phyloP scores from a whole-genome alignment of 176 grass and related monocot genomes.

The Avena insularis region DNA sequence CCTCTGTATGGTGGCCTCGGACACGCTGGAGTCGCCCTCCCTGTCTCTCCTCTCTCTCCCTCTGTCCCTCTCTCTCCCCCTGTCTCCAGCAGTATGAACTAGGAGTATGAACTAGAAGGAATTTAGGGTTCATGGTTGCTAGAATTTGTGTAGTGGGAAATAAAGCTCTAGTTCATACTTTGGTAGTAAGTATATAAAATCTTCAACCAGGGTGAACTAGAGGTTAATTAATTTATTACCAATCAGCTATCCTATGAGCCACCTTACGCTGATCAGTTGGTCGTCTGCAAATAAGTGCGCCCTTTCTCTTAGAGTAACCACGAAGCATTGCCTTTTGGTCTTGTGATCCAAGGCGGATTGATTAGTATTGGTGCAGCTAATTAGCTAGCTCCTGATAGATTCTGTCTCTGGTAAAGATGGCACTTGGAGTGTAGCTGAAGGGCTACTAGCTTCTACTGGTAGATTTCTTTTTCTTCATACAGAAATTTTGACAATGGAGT shows the following conservation, averaged over 20 bases:
- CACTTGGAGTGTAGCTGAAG: slow-evolving; percentile 36
- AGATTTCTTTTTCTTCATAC: background rate
- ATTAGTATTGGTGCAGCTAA: slow-evolving; percentile 2
- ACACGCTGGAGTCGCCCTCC: no score
- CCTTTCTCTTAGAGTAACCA: slow-evolving; percentile 33
- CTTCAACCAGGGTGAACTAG: slow-evolving; percentile 1
- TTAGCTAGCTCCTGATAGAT: background rate
- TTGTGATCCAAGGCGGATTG: slow-evolving; percentile 43
- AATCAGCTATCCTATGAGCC: slow-evolving; percentile 19
- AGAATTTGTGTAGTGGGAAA: slow-evolving; percentile 31
- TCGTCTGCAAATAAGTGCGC: slow-evolving; percentile 39
- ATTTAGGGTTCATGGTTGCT: background rate
- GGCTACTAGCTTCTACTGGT: slow-evolving; percentile 5
- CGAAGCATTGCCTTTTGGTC: slow-evolving; percentile 52
- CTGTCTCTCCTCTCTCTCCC: no score
- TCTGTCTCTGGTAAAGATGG: slow-evolving; percentile 34
- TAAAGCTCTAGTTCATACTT: slow-evolving; percentile 15
- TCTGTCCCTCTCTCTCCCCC: no score
- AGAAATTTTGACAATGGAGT: background rate
- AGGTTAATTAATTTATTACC: background rate
- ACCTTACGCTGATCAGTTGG: slow-evolving; percentile 34
- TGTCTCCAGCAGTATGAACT: no score
- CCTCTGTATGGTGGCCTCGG: no score
- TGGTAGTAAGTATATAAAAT: background rate
- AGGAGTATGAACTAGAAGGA: no score